Evolutionary conservation across 2,329 filamentous ascomycete species (phyloP).

Genomic region (Helotiales sp.): DNA sequence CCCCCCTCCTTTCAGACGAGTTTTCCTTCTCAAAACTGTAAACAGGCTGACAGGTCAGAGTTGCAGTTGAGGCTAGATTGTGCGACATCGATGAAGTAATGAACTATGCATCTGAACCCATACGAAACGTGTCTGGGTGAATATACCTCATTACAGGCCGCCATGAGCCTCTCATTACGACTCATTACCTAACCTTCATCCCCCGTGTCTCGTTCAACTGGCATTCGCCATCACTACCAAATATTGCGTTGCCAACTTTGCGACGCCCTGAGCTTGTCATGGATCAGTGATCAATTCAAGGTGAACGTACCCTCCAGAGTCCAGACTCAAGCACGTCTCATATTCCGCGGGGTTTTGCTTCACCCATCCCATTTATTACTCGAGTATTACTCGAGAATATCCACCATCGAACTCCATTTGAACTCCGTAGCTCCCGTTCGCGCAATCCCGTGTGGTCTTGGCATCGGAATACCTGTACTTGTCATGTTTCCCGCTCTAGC

Average conservation of each 20-base stretch:
- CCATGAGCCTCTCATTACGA: neutral
- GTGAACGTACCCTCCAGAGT: neutral
- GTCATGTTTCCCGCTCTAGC: too few species aligned
- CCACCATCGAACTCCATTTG: slow-evolving; percentile 10
- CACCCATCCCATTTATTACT: too few species aligned
- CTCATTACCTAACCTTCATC: neutral
- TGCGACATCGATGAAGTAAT: slow-evolving; percentile 19
- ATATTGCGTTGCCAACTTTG: neutral
- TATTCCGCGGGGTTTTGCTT: neutral
- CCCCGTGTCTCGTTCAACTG: neutral
- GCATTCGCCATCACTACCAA: neutral
- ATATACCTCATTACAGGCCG: slow-evolving; percentile 13
- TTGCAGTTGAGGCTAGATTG: neutral
- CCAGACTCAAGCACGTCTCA: neutral
- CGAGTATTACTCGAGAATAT: slow-evolving; percentile 27
- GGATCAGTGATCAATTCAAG: neutral
- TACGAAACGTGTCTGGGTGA: neutral
- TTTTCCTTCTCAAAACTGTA: too few species aligned
- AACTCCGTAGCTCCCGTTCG: neutral
- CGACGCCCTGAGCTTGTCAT: too few species aligned
- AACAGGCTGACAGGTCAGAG: too few species aligned
- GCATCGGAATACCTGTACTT: neutral
- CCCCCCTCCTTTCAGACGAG: neutral
- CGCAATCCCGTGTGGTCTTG: slow-evolving; percentile 6
- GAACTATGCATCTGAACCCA: slow-evolving; percentile 3